Base-by-base conservation (phyloP, 768 basidiomycete species). In the Mycena latifolia region DNA sequence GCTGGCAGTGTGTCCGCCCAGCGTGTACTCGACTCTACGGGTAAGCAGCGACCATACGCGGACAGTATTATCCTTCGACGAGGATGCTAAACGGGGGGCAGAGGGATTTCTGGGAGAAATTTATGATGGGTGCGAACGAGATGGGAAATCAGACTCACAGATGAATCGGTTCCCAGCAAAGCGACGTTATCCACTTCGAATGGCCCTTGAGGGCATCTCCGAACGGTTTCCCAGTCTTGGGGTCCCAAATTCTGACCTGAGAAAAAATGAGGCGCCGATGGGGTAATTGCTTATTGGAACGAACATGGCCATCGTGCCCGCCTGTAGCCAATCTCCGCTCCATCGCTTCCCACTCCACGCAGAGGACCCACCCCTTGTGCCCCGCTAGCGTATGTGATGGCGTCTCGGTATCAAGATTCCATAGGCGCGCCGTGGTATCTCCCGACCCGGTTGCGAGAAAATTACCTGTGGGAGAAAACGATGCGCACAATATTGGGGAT, bases 81-180 rank as follows among this genome's bases (percentile, higher is more conserved):
- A 94, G 0, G 96, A 96, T 2, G 97, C 97, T 2, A 98, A 82
- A 15, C 97, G 91, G 17, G 96, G 96, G 1, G 88, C 80, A 20
- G 85, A 76, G 0, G 92, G 78, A 73, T 95, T 96, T 77, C 94
- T 96, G 58, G 22, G 61, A 24, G 56, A 15, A 24, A 35, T 27
- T 43, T 48, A 29, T 31, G 63, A 48, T 56, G 68, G 50, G 33
- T n/a, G 31, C 50, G 46, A 53, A 52, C 11, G 37, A 5, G 4
- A 39, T 17, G 66, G 20, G 3, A 29, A 60, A 27, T 50, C 9
- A 29, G 39, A 79, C 89, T 69, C 71, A 95, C 91, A 98, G 82
- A 77, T 98, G 97, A 51, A 96, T 89, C 7, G 98, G 97, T 75
- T 99, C 98, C 95, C 96, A 99, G 39, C 95, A 87, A 25, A 99